Percentiles rank a stretch among this genome's conserved stretches.
phyloP scores from a whole-genome alignment of 352 stramenopile genomes.

The Globisporangium emineosum region DNA sequence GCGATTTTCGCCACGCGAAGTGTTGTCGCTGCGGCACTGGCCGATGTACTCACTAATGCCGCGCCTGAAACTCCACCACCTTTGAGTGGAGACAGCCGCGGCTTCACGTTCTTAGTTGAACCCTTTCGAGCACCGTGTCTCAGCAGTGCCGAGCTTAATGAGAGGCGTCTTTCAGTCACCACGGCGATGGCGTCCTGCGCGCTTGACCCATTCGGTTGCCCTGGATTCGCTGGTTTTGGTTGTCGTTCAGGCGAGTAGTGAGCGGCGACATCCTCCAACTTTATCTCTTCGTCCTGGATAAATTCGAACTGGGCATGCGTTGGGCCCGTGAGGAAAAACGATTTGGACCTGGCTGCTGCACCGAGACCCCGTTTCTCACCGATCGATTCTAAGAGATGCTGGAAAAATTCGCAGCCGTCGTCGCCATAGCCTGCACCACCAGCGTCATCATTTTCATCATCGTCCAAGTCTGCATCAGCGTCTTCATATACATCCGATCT shows the following conservation, averaged over 20 bases:
- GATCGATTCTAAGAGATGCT: slow-evolving; percentile 46
- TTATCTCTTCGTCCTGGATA: slow-evolving; percentile 16
- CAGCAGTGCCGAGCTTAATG: not conserved
- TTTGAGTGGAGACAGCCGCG: slow-evolving; percentile 13
- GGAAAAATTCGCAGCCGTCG: slow-evolving; percentile 36
- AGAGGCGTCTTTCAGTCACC: not conserved
- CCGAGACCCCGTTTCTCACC: slow-evolving; percentile 13
- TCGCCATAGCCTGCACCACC: slow-evolving; percentile 5
- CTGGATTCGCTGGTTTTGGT: not conserved
- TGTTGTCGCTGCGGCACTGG: not conserved
- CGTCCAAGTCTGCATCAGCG: slow-evolving; percentile 13
- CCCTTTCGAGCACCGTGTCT: not conserved
- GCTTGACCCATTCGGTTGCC: not conserved
- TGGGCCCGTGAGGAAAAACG: slow-evolving; percentile 17
- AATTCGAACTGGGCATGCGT: slow-evolving; percentile 17
- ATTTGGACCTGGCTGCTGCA: slow-evolving; percentile 5
- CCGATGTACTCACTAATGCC: not conserved
- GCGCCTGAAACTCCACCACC: not conserved
- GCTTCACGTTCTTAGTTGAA: not conserved
- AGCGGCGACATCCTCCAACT: slow-evolving; percentile 2
- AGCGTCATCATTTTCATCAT: not conserved
- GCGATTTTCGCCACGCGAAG: slow-evolving; percentile 17
- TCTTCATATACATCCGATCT: not conserved
- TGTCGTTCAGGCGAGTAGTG: slow-evolving; percentile 8
- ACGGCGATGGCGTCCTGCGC: slow-evolving; percentile 5